Conservation (phyloP, 805 yeast species). For the Candida ponderosae region DNA sequence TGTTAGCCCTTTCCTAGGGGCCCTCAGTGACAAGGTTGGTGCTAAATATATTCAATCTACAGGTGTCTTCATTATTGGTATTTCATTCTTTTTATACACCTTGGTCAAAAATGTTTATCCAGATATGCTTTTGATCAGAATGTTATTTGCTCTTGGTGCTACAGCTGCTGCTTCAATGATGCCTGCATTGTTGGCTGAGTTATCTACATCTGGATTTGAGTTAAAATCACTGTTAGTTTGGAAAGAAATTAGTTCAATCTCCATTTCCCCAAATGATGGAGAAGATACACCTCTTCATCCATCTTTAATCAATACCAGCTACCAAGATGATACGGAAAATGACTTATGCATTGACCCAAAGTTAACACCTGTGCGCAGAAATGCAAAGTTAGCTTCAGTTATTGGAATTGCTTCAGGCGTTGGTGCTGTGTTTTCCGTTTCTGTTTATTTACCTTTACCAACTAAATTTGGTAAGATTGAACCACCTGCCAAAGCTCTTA, state of each 20-base stretch:
- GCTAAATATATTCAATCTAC: slow-evolving; percentile 41
- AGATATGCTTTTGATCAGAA: slow-evolving; percentile 40
- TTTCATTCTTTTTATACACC: slow-evolving; percentile 43
- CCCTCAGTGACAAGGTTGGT: slow-evolving; percentile 55
- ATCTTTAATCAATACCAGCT: neutral
- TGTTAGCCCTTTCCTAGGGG: slow-evolving; percentile 56
- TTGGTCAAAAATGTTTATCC: slow-evolving; percentile 38
- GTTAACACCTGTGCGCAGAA: slow-evolving; percentile 20
- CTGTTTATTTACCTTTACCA: slow-evolving; percentile 49
- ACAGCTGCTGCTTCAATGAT: slow-evolving; percentile 46
- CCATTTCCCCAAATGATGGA: slow-evolving; percentile 1
- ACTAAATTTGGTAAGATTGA: slow-evolving; percentile 33
- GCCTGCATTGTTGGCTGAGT: slow-evolving; percentile 52
- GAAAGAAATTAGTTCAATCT: slow-evolving; percentile 4
- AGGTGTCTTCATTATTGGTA: slow-evolving; percentile 42
- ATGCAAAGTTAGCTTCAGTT: slow-evolving; percentile 52
- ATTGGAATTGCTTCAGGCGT: slow-evolving; percentile 57
- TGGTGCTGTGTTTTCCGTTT: slow-evolving; percentile 61
- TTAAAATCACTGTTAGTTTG: slow-evolving; percentile 13
- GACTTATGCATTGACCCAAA: slow-evolving; percentile 10
- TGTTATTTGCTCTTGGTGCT: slow-evolving; percentile 56
- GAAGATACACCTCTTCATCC: neutral
- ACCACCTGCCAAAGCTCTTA: slow-evolving; percentile 36
- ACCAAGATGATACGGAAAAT: slow-evolving; percentile 7
- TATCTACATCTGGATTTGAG: slow-evolving; percentile 37